Percentiles rank a stretch among this genome's conserved stretches.
Conservation (phyloP, 345 rosid genomes). For the Eutrema heterophyllum region DNA sequence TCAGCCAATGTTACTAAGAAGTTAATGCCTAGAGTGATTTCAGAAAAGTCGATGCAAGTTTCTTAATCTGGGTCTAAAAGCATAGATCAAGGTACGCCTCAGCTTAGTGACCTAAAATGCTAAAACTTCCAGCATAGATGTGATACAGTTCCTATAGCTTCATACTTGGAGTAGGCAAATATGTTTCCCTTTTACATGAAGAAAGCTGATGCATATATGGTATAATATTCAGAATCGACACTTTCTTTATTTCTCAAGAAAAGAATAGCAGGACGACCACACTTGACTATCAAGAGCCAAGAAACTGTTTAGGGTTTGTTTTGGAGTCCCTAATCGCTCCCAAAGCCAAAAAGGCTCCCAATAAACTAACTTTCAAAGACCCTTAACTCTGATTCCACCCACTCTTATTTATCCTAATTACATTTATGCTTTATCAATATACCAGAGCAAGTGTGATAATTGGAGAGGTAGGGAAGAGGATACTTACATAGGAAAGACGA, state of each 20-base stretch:
- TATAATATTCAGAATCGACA: background rate
- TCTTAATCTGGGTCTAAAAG: background rate
- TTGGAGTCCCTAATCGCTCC: background rate
- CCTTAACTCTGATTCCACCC: background rate
- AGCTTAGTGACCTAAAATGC: background rate
- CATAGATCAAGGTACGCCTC: background rate
- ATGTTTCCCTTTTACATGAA: background rate
- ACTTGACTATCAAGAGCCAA: background rate
- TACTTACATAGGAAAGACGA: conserved; percentile 64
- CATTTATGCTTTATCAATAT: background rate
- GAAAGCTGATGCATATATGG: background rate
- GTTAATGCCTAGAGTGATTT: background rate
- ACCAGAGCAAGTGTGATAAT: background rate
- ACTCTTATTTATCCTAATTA: background rate
- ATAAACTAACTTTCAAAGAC: background rate
- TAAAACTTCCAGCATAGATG: background rate
- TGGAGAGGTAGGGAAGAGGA: background rate
- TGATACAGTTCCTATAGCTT: background rate
- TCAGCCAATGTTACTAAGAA: background rate
- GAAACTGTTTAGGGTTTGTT: background rate
- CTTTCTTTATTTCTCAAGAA: background rate
- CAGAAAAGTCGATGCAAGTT: background rate
- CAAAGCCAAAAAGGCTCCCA: background rate
- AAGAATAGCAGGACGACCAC: background rate
- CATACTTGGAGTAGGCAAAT: background rate